Evolutionary conservation across 352 stramenopile species (phyloP).

Genomic region (Globisporangium paddicum): DNA sequence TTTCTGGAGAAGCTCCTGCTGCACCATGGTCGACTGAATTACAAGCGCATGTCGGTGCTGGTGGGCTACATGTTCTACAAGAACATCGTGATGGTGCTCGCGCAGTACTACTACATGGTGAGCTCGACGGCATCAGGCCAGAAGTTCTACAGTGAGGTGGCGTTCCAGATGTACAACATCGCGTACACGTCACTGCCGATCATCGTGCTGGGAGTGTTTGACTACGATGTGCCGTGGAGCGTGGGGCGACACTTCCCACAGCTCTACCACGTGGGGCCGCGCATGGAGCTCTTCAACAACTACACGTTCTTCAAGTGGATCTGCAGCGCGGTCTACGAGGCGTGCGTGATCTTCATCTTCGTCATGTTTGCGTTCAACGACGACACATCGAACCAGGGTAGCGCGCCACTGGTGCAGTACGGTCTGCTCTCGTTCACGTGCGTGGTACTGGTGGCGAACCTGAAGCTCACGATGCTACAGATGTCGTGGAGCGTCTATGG

Average conservation of each 20-base stretch:
- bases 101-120: conserved; percentile 91
- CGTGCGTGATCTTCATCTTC: conserved; percentile 64
- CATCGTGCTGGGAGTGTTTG: conserved; percentile 65
- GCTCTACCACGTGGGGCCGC: conserved; percentile 70
- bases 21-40: conserved; percentile 97
- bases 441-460: conserved; percentile 91
- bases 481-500: conserved; percentile 70
- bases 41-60: conserved; percentile 92
- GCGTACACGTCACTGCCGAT: conserved; percentile 92
- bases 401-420: conserved; percentile 89
- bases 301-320: conserved; percentile 87
- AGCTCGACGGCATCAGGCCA: conserved; percentile 89
- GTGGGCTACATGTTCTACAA: conserved; percentile 99
- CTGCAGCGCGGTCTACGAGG: conserved; percentile 67
- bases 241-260: conserved; percentile 61
- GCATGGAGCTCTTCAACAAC: conserved; percentile 80
- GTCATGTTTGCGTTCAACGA: conserved; percentile 71
- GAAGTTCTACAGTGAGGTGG: conserved; percentile 79
- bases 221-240: conserved; percentile 77
- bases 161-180: conserved; percentile 92
- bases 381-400: conserved; percentile 69
- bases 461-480: conserved; percentile 86
- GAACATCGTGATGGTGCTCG: conserved; percentile 91
- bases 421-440: conserved; percentile 91
- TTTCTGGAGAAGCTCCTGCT: conserved; percentile 93